Conservation (phyloP, 2,329 filamentous ascomycete genomes). For the Alternaria brassicicola region DNA sequence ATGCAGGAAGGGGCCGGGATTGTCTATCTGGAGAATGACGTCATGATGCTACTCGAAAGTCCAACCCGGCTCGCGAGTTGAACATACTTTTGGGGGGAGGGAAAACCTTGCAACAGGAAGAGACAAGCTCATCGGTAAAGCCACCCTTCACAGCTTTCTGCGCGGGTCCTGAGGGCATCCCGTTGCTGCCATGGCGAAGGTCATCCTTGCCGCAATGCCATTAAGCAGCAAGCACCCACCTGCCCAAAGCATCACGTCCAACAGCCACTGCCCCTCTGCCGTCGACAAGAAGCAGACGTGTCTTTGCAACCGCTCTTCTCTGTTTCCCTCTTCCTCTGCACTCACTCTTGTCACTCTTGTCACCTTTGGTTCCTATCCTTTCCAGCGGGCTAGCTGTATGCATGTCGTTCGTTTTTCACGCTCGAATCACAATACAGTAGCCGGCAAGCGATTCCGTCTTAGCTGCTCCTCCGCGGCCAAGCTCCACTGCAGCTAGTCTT, state of each 20-base stretch:
- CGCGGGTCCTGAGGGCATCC: constrained; percentile 10
- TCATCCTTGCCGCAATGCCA: not conserved
- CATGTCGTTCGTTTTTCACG: constrained; percentile 3
- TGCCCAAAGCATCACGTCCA: not conserved
- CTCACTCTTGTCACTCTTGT: not conserved
- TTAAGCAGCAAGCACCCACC: not conserved
- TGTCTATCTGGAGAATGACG: constrained; percentile 6
- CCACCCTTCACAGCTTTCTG: constrained; percentile 6
- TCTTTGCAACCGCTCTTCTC: not conserved
- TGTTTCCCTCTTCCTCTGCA: not conserved
- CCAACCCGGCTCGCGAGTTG: constrained; percentile 4
- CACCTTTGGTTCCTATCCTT: constrained; percentile 1
- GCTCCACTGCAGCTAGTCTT: constrained; percentile 14
- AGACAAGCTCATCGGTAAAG: not conserved
- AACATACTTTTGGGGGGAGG: not conserved
- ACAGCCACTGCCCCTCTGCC: not conserved
- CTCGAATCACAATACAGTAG: constrained; percentile 11
- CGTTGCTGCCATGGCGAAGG: constrained; percentile 4
- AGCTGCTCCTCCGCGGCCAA: constrained; percentile 15
- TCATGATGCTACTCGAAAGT: constrained; percentile 4
- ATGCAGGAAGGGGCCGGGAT: constrained; percentile 7
- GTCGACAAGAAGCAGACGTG: not conserved
- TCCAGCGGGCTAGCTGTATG: constrained; percentile 1
- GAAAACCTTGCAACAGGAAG: not conserved
- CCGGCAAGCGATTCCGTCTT: constrained; percentile 15